Percentiles rank a stretch among this genome's conserved stretches.
These are phyloP conservation scores for Cryptococcus sp. DNA, from an alignment of 1,284 basidiomycete genomes.

Conservation along the genomic window DNA sequence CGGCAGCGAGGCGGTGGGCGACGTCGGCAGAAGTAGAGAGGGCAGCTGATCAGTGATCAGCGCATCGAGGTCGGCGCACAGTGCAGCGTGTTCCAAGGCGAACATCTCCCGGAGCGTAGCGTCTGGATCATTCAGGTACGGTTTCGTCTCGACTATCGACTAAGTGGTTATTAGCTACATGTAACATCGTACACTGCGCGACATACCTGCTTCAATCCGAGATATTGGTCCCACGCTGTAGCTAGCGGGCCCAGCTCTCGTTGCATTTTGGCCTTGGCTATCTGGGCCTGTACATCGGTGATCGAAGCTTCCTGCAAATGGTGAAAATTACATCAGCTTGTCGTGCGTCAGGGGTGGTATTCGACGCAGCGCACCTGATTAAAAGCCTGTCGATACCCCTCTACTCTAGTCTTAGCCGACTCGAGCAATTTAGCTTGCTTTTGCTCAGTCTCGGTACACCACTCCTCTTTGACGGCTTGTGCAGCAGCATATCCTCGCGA, in stretches of 20 bases:
- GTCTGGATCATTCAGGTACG: constrained; percentile 74
- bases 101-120: constrained; percentile 75
- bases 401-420: constrained; percentile 21
- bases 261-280: constrained; percentile 54
- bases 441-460: constrained; percentile 21
- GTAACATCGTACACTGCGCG: background rate
- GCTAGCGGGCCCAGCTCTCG: constrained; percentile 57
- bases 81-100: constrained; percentile 64
- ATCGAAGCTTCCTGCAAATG: constrained; percentile 16
- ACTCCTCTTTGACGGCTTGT: constrained; percentile 5
- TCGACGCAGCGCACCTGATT: constrained; percentile 20
- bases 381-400: constrained; percentile 21
- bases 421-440: constrained; percentile 26
- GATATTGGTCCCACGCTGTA: constrained; percentile 54
- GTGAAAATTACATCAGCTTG: constrained; percentile 2
- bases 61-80: constrained; percentile 59
- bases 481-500: constrained; percentile 4
- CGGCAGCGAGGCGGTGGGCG: constrained; percentile 65
- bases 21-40: constrained; percentile 68
- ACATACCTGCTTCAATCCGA: constrained; percentile 56
- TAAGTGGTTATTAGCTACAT: constrained; percentile 36
- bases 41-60: constrained; percentile 65
- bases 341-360: background rate
- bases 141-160: constrained; percentile 65
- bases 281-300: constrained; percentile 49